These are phyloP conservation scores for Lactuca saligna DNA, from an alignment of 129 eudicot genomes.

Conservation along the genomic window DNA sequence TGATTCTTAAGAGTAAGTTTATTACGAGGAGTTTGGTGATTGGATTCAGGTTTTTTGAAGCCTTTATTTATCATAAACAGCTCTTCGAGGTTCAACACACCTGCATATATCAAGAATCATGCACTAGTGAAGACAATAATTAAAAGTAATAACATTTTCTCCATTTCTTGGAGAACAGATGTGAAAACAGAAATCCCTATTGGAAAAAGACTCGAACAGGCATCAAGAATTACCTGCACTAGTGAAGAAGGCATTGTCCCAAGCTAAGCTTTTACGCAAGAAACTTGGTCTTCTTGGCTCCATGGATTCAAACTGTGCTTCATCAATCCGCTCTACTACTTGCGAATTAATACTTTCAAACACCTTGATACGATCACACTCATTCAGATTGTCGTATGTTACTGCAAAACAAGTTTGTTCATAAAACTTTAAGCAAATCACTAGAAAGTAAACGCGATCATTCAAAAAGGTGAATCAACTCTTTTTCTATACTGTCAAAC, in stretches of 20 bases:
- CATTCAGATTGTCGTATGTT: slow-evolving; percentile 35
- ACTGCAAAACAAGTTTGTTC: slow-evolving; percentile 31
- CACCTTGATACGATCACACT: slow-evolving; percentile 24
- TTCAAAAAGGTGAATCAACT: not conserved
- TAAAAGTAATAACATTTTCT: not conserved
- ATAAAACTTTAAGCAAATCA: slow-evolving; percentile 1
- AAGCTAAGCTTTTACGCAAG: slow-evolving; percentile 73
- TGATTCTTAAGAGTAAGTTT: slow-evolving; percentile 26
- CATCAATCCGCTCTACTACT: slow-evolving; percentile 19
- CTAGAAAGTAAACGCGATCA: not conserved
- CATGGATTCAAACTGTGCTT: slow-evolving; percentile 18
- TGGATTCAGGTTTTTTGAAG: slow-evolving; percentile 33
- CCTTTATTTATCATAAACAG: slow-evolving; percentile 52
- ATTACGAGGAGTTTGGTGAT: slow-evolving; percentile 5
- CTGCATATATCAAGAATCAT: slow-evolving; percentile 31
- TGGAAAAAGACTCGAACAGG: not conserved
- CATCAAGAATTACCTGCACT: slow-evolving; percentile 49
- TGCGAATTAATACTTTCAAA: slow-evolving; percentile 26
- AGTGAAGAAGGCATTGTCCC: slow-evolving; percentile 78
- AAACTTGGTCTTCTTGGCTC: slow-evolving; percentile 45
- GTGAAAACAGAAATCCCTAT: not conserved
- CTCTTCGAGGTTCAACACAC: slow-evolving; percentile 71
- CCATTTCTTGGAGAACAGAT: not conserved
- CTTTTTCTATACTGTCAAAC: not conserved
- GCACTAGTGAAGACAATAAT: not conserved